Conservation (phyloP, 768 basidiomycete genomes). For the Agrocybe praecox region DNA sequence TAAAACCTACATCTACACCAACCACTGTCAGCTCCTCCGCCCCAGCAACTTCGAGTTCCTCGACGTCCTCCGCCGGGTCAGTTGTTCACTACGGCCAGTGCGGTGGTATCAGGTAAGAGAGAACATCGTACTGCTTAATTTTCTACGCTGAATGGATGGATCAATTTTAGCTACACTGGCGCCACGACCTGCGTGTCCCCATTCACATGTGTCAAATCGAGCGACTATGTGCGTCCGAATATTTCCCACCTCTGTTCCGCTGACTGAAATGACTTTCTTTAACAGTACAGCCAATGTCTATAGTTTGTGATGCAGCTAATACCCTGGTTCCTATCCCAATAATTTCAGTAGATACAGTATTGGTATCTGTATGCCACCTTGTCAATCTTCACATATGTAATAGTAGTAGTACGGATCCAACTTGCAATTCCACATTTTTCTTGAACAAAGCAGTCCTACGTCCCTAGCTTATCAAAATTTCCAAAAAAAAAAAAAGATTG, state of each 20-base stretch:
- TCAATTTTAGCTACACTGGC: conserved; percentile 2
- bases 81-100: conserved; percentile 46
- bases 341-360: too few relatives aligned
- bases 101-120: conserved; percentile 38
- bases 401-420: too few relatives aligned
- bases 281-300: conserved; percentile 38
- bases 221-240: conserved; percentile 3
- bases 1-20: background rate
- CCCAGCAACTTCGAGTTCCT: conserved; percentile 6
- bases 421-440: too few relatives aligned
- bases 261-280: background rate
- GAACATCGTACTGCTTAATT: background rate
- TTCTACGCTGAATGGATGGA: background rate
- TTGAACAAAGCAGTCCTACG: too few relatives aligned
- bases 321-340: too few relatives aligned
- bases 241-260: background rate
- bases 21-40: background rate
- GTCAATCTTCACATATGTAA: too few relatives aligned
- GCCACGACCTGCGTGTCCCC: conserved; percentile 8
- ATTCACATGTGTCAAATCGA: conserved; percentile 8
- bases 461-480: too few relatives aligned
- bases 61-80: conserved; percentile 24
- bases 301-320: background rate
- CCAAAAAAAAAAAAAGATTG: too few relatives aligned
- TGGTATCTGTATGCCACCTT: too few relatives aligned